Evolutionary conservation across 2,329 filamentous ascomycete species (phyloP).

Genomic region (Pyricularia sp.): DNA sequence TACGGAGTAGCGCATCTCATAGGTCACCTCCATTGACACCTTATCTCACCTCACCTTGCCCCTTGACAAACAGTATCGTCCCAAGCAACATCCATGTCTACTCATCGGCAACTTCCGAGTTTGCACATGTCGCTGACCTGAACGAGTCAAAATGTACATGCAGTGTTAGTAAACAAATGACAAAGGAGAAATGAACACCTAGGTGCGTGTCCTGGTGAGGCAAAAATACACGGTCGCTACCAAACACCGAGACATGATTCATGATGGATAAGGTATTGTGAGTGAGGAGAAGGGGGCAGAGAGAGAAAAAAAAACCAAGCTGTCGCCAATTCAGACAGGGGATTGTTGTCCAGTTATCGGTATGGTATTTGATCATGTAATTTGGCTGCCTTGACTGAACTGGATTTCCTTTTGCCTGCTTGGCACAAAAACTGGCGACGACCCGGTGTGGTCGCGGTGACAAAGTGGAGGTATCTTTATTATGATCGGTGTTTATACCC

Average conservation of each 20-base stretch:
- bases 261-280: not conserved
- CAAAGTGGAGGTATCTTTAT: too few species aligned
- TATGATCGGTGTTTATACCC: not conserved
- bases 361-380: not conserved
- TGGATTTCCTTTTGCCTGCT: not conserved
- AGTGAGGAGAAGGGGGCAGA: not conserved
- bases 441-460: too few species aligned
- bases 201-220: not conserved
- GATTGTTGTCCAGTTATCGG: not conserved
- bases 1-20: too few species aligned
- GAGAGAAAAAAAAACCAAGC: not conserved
- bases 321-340: not conserved
- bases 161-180: too few species aligned
- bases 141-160: too few species aligned
- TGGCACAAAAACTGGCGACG: not conserved
- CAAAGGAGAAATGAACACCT: not conserved
- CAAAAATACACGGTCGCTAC: not conserved
- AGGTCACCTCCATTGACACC: too few species aligned
- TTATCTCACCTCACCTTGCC: too few species aligned
- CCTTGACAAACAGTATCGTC: too few species aligned
- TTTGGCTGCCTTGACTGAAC: not conserved
- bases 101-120: too few species aligned
- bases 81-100: too few species aligned
- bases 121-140: too few species aligned
- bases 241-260: not conserved